Conservation (phyloP, 139 green algal genomes). For the Ettlia oleoabundans region DNA sequence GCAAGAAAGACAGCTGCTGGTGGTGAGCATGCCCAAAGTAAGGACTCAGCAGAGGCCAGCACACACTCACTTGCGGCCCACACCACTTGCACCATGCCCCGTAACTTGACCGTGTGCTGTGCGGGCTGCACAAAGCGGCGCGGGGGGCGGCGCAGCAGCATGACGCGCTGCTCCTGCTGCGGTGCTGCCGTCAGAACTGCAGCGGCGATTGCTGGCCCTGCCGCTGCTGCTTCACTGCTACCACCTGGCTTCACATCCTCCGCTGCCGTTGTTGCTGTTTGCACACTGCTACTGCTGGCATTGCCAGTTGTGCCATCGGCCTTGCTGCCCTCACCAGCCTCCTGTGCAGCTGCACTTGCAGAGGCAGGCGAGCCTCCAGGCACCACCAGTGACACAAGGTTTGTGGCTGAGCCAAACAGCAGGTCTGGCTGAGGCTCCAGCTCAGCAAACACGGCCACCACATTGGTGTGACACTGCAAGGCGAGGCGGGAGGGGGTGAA, state of each 20-base stretch:
- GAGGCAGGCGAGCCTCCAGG: too few relatives aligned
- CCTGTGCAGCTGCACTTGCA: too few relatives aligned
- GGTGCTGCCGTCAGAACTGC: not conserved
- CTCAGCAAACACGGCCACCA: slow-evolving; percentile 54
- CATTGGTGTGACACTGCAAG: slow-evolving; percentile 68
- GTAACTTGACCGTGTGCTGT: slow-evolving; percentile 49
- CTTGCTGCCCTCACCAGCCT: too few relatives aligned
- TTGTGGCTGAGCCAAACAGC: not conserved
- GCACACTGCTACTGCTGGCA: not conserved
- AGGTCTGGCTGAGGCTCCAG: slow-evolving; percentile 23
- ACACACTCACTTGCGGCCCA: slow-evolving; percentile 29
- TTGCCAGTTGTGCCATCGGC: not conserved
- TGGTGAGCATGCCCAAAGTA: too few relatives aligned
- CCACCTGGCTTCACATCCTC: not conserved
- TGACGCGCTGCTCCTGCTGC: not conserved
- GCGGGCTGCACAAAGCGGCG: slow-evolving; percentile 19
- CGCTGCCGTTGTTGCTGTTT: not conserved
- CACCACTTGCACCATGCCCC: slow-evolving; percentile 57
- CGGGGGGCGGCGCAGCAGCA: slow-evolving; percentile 21
- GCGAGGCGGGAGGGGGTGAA: too few relatives aligned
- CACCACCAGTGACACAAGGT: not conserved
- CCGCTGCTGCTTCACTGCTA: not conserved
- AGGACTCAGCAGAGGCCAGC: not conserved
- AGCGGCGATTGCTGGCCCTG: too few relatives aligned
- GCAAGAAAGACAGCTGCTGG: too few relatives aligned